Evolutionary conservation across 1,284 basidiomycete genomes (phyloP), one percentile per base, ranked within the genome.

Genomic region (Nidula niveotomentosa): DNA sequence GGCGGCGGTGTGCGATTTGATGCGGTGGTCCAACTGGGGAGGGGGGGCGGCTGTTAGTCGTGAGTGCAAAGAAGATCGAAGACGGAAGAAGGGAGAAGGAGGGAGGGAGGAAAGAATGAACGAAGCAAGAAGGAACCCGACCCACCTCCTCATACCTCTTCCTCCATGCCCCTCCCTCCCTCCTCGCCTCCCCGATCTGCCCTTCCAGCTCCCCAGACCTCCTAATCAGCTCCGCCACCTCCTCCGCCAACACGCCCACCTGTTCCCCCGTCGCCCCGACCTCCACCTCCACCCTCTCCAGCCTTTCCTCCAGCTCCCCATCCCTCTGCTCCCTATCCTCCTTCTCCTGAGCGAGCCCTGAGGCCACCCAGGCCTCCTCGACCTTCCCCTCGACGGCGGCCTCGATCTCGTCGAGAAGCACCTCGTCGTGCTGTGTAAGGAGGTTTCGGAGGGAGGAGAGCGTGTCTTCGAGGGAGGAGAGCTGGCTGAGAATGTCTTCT

Each of bases 201-300:
- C 4, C 39, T 5, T 47, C 45, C 45, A 47, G 18, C 10, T 15
- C 18, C 13, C 18, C 8, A 8, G 18, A 6, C 45, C 18, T 15
- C 7, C 41, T 48, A 46, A 58, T 48, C 34, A 60, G n/a, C 18
- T 56, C 58, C 6, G n/a, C 51, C 6, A 67, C 52, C 33, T 65
- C 53, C 3, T n/a, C 50, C 48, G 53, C 51, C 12, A 30, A 44
- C 47, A 45, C 51, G 15, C 49, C 58, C 34, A 58, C 35, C 7
- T 36, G 48, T 6, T 47, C 12, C 1, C 12, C 45, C 13, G 18
- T 47, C 13, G 18, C n/a, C 23, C 49, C 43, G 37, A 58, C 48
- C 34, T 58, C 55, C 41, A 45, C 47, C 33, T 44, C 34, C 18
- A 60, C 36, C 41, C 52, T 55, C 52, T 15, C 30, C 30, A 30